Percentiles rank a stretch among this genome's conserved stretches.
These are phyloP conservation scores for Cucumis cinereus DNA, from an alignment of 306 rosid species.

Conservation along the genomic window DNA sequence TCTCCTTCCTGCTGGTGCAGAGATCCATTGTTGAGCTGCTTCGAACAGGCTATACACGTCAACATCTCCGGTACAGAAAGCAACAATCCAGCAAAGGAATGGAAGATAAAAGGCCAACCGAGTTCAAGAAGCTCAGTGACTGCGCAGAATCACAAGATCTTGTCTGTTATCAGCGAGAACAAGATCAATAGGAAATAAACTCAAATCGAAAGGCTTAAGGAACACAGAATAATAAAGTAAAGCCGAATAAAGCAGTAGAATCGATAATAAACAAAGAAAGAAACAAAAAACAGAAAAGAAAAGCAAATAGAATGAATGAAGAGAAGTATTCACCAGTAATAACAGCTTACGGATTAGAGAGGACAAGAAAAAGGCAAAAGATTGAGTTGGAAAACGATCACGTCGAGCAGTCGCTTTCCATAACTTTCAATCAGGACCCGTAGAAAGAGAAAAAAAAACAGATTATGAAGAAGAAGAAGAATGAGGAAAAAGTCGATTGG, in stretches of 20 bases:
- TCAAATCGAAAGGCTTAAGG: conserved; percentile 11
- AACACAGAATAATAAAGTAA: background rate
- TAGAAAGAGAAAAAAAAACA: conserved; percentile 5
- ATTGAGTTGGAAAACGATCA: conserved; percentile 11
- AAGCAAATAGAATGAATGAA: background rate
- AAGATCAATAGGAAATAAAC: background rate
- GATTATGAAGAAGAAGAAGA: background rate
- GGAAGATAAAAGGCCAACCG: background rate
- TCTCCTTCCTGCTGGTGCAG: conserved; percentile 54
- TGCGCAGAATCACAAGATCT: conserved; percentile 31
- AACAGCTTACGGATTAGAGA: background rate
- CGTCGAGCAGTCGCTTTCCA: conserved; percentile 14
- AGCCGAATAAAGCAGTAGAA: background rate
- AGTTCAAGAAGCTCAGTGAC: conserved; percentile 2
- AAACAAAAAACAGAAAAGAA: background rate
- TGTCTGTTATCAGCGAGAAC: conserved; percentile 12
- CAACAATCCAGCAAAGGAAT: background rate
- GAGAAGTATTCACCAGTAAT: background rate
- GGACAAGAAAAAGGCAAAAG: conserved; percentile 8
- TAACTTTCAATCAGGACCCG: conserved; percentile 2
- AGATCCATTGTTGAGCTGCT: conserved; percentile 89
- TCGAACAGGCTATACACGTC: conserved; percentile 90
- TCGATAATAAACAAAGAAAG: background rate
- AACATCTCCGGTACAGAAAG: conserved; percentile 40
- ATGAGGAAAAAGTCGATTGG: background rate